Evolutionary conservation across 2,329 filamentous ascomycete genomes (phyloP).

Genomic region (Myriosclerotinia scirpicola): DNA sequence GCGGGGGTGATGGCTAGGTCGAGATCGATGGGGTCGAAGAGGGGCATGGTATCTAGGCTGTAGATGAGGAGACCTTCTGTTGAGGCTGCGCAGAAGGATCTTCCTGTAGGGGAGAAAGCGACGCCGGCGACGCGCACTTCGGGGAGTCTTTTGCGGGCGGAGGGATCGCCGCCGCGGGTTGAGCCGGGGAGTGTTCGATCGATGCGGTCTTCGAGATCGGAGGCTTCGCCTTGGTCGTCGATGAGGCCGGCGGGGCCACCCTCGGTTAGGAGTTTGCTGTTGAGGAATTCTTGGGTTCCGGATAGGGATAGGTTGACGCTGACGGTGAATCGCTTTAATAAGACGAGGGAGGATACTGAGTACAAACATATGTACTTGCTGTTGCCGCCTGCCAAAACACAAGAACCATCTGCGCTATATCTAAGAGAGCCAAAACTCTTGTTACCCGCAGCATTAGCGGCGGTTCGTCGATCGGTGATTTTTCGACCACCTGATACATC

Average conservation of each 20-base stretch:
- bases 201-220: constrained; percentile 81
- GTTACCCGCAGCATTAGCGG: constrained; percentile 84
- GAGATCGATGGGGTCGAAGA: constrained; percentile 95
- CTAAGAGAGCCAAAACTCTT: constrained; percentile 86
- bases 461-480: constrained; percentile 81
- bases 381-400: constrained; percentile 86
- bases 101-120: constrained; percentile 83
- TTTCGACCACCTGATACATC: constrained; percentile 93
- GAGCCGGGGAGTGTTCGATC: constrained; percentile 81
- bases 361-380: constrained; percentile 99
- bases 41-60: constrained; percentile 77
- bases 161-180: constrained; percentile 79
- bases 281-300: constrained; percentile 95
- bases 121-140: constrained; percentile 84
- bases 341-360: constrained; percentile 85
- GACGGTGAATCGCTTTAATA: constrained; percentile 94
- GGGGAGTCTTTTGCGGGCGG: constrained; percentile 70
- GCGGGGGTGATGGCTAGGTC: constrained; percentile 91
- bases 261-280: constrained; percentile 88
- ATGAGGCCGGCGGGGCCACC: constrained; percentile 82
- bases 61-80: constrained; percentile 95
- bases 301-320: constrained; percentile 94
- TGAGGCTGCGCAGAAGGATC: constrained; percentile 89
- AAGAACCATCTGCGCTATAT: constrained; percentile 91
- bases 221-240: constrained; percentile 83